Base-by-base conservation (phyloP, 352 stramenopile species). In the Pythium apleroticum region DNA sequence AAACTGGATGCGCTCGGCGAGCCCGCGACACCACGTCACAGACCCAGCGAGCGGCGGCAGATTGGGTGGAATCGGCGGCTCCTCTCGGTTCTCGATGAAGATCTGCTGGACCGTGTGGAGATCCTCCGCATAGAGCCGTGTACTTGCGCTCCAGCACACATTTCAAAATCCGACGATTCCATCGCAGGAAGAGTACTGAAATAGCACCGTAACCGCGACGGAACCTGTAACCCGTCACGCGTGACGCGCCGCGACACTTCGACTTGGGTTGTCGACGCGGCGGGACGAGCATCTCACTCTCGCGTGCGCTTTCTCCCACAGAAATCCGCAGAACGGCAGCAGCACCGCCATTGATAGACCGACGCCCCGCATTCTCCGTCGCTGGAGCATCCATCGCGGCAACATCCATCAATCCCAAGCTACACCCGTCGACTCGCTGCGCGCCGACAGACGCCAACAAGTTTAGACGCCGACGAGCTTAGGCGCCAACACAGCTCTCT, bases 71-170 rank as follows among this genome's bases (percentile, higher is more conserved):
- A 98, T 95, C 9, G 85, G 89, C n/a, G 93, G 92, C 0, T 73
- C 65, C 1, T 97, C 85, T 30, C 88, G 80, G 43, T 86, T 88
- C 52, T 97, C 89, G 19, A 97, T 74, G 56, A 98, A 98, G 31
- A 97, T 81, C 45, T 97, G 77, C 66, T 97, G 90, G 12, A 97
- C 90, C 7, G 77, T 65, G 31, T 89, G 83, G 8, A 98, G 59
- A 54, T 98, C 92, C 27, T 67, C 79, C 9, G 81, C 76, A 30
- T 96, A 97, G 65, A 9, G 74, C 68, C 11, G 77, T 84, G 68
- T 98, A 84, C 60, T 97, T 96, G 52, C 84, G 79, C 59, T 97
- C 89, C 12, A 98, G 70, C 57, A 96, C 90, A 53, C 93, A 94
- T 53, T 92, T 93, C 57, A 94, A 91, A 33, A 92, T 90, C 48